A percentile compares a stretch with the other conserved stretches of the same genome.
These are phyloP conservation scores for Cyanidioschyzon merolae DNA, from an alignment of 23 red algal genomes.

Conservation along the genomic window DNA sequence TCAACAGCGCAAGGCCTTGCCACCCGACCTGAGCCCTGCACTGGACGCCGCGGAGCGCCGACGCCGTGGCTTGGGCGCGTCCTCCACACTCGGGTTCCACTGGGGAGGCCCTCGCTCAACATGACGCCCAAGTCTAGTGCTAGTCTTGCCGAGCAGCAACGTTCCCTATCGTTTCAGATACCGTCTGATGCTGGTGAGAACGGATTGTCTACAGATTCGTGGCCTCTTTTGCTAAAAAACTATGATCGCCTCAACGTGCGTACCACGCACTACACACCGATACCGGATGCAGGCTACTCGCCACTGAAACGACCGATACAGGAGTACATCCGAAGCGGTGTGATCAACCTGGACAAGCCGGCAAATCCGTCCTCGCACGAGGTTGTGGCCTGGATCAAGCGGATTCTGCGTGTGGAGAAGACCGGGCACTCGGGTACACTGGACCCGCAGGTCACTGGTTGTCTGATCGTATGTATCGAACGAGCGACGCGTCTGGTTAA, in stretches of 20 bases:
- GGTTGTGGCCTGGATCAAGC: conserved; percentile 98
- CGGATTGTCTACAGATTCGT: conserved; percentile 8
- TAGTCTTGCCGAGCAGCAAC: background rate
- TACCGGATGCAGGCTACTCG: conserved; percentile 52
- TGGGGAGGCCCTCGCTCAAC: no score
- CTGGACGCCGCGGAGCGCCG: no score
- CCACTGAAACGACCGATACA: conserved; percentile 71
- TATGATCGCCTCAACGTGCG: conserved; percentile 84
- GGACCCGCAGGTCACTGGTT: conserved; percentile 97
- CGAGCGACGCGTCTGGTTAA: conserved; percentile 91
- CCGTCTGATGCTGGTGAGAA: background rate
- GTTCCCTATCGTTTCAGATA: background rate
- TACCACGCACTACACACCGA: conserved; percentile 85
- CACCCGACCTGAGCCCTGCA: no score
- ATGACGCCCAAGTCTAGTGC: background rate
- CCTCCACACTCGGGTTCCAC: no score
- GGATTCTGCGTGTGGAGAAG: conserved; percentile 83
- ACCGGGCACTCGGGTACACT: conserved; percentile 95
- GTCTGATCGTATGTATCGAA: conserved; percentile 95
- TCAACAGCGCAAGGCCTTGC: no score
- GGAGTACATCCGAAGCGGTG: conserved; percentile 76
- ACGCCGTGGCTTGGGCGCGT: no score
- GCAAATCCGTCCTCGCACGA: conserved; percentile 92
- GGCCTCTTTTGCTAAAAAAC: conserved; percentile 96
- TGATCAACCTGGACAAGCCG: conserved; percentile 98